Evolutionary conservation across 345 rosid species (phyloP).

Genomic region (Populus euphratica): DNA sequence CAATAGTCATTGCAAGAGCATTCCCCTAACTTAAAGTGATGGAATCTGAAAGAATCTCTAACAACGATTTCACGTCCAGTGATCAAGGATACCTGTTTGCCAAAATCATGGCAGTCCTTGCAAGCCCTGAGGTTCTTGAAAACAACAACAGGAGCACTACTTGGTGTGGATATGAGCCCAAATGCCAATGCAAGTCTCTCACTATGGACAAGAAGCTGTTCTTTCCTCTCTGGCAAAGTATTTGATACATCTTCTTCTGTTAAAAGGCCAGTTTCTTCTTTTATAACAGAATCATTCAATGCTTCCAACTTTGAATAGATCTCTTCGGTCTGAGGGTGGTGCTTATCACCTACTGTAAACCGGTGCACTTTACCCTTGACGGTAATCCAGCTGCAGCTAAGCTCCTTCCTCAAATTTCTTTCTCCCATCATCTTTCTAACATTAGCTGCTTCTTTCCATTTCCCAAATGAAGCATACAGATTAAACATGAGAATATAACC

Average conservation of each 20-base stretch:
- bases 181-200: constrained; percentile 77
- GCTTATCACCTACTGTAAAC: constrained; percentile 66
- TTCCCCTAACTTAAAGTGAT: constrained; percentile 57
- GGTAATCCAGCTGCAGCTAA: constrained; percentile 72
- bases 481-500: constrained; percentile 65
- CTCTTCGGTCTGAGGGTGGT: constrained; percentile 55
- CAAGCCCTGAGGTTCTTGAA: constrained; percentile 78
- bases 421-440: constrained; percentile 59
- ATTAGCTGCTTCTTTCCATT: constrained; percentile 65
- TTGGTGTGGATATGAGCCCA: constrained; percentile 51
- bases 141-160: constrained; percentile 43
- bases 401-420: constrained; percentile 58
- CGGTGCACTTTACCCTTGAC: constrained; percentile 60
- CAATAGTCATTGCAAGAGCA: constrained; percentile 80
- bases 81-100: constrained; percentile 53
- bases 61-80: constrained; percentile 48
- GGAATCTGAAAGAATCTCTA: constrained; percentile 67
- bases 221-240: constrained; percentile 48
- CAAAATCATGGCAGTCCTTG: constrained; percentile 70
- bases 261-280: constrained; percentile 20
- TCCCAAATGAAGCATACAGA: constrained; percentile 46
- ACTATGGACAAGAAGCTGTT: constrained; percentile 60
- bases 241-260: constrained; percentile 38
- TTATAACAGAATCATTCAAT: constrained; percentile 19
- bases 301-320: constrained; percentile 58